Conservation (phyloP, 345 rosid genomes). For the Isatis tinctoria region DNA sequence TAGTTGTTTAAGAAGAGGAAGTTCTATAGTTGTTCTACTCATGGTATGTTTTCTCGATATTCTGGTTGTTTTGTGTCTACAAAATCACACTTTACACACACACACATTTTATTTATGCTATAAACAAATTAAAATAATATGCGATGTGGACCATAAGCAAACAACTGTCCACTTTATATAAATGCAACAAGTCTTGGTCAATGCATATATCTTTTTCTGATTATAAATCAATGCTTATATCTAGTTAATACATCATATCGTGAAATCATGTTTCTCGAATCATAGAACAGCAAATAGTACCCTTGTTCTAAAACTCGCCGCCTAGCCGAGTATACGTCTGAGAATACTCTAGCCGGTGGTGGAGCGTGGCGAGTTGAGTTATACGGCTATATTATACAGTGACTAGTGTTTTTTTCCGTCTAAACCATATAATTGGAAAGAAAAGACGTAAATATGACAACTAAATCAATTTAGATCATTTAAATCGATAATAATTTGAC, state of each 20-base stretch:
- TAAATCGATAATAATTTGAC: too few relatives aligned
- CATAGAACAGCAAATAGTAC: neutral
- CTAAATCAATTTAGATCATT: too few relatives aligned
- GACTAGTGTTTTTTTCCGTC: too few relatives aligned
- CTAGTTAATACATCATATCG: neutral
- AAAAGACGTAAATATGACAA: too few relatives aligned
- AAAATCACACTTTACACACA: neutral
- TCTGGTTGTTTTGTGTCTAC: neutral
- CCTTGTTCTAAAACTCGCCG: too few relatives aligned
- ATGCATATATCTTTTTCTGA: neutral
- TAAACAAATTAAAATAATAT: neutral
- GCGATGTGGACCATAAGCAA: slow-evolving; percentile 20
- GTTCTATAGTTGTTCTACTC: neutral
- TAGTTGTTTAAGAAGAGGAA: neutral
- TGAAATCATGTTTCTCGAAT: neutral
- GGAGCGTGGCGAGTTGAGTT: too few relatives aligned
- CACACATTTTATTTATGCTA: neutral
- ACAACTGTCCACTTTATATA: slow-evolving; percentile 10
- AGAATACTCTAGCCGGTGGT: too few relatives aligned
- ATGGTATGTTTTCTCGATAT: neutral
- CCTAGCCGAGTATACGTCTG: too few relatives aligned
- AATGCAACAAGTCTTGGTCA: slow-evolving; percentile 18
- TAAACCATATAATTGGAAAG: too few relatives aligned
- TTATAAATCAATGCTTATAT: neutral
- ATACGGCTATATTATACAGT: too few relatives aligned